These are phyloP conservation scores for Phytophthora brassicae DNA, from an alignment of 352 stramenopile genomes.

Conservation along the genomic window DNA sequence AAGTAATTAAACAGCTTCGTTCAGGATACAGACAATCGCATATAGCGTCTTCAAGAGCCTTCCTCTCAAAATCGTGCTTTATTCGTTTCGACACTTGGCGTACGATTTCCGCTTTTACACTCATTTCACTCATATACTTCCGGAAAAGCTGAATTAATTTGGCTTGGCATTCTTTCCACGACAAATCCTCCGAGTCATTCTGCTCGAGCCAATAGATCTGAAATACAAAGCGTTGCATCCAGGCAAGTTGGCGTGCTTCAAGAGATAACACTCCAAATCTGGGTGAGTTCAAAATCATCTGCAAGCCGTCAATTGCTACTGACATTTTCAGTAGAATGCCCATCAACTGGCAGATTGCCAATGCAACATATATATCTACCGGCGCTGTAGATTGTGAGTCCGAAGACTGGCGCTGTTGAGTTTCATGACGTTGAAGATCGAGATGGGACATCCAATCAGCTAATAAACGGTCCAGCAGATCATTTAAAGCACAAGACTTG, in stretches of 20 bases:
- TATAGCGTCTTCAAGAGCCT: constrained; percentile 38
- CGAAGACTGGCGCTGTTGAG: background rate
- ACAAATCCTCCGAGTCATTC: constrained; percentile 6
- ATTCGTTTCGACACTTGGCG: constrained; percentile 31
- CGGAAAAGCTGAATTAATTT: constrained; percentile 38
- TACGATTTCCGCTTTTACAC: constrained; percentile 34
- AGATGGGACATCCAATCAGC: constrained; percentile 47
- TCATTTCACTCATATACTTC: constrained; percentile 48
- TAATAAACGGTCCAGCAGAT: constrained; percentile 35
- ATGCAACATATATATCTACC: constrained; percentile 40
- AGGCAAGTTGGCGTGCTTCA: constrained; percentile 42
- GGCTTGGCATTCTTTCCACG: constrained; percentile 13
- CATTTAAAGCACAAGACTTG: constrained; percentile 34
- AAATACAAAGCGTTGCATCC: constrained; percentile 51
- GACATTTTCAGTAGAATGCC: constrained; percentile 34
- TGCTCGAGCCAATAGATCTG: constrained; percentile 33
- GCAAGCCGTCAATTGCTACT: constrained; percentile 39
- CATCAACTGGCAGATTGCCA: constrained; percentile 57
- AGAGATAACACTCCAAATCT: constrained; percentile 32
- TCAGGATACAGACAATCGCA: constrained; percentile 50
- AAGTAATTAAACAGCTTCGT: constrained; percentile 32
- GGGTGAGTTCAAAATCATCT: constrained; percentile 38
- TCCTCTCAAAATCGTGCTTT: constrained; percentile 14
- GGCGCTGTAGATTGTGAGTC: background rate
- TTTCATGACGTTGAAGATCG: constrained; percentile 1